These are phyloP conservation scores for Neopestalotiopsis rosae DNA, from an alignment of 2,329 filamentous ascomycete genomes.

Conservation along the genomic window DNA sequence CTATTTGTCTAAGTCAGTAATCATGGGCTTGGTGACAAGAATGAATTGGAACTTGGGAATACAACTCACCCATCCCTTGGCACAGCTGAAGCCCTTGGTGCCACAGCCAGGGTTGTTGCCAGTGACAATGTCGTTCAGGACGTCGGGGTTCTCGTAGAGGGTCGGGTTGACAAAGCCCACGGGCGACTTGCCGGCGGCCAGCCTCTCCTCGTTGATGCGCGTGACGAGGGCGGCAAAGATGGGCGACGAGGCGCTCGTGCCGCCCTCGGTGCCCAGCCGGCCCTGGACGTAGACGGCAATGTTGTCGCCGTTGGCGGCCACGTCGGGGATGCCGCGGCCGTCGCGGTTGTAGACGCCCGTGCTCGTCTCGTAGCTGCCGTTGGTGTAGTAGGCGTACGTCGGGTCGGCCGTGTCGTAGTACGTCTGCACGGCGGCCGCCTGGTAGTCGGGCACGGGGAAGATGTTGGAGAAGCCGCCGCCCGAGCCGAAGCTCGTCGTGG, in stretches of 20 bases:
- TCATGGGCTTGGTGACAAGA: neutral
- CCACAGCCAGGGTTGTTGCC: constrained; percentile 11
- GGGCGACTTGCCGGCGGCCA: neutral
- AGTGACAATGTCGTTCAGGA: constrained; percentile 14
- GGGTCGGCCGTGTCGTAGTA: constrained; percentile 41
- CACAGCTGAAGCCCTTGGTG: constrained; percentile 7
- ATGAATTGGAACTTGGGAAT: neutral
- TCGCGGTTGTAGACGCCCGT: constrained; percentile 38
- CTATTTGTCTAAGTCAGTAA: neutral
- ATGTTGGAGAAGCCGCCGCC: constrained; percentile 51
- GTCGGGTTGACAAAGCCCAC: constrained; percentile 8
- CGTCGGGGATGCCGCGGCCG: constrained; percentile 44
- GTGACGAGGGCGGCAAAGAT: constrained; percentile 63
- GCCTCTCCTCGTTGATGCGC: constrained; percentile 61
- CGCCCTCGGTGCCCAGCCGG: constrained; percentile 43
- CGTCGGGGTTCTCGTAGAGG: constrained; percentile 8
- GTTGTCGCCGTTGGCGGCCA: constrained; percentile 48
- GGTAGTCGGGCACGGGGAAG: constrained; percentile 46
- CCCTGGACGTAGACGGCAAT: constrained; percentile 32
- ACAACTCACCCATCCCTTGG: constrained; percentile 11
- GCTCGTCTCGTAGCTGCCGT: constrained; percentile 37
- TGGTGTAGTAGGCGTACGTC: constrained; percentile 21
- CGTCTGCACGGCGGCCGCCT: constrained; percentile 41
- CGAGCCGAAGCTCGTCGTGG: constrained; percentile 32
- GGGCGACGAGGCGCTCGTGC: constrained; percentile 62